Base-by-base conservation (phyloP, 805 yeast genomes). In the Ogataea minuta region DNA sequence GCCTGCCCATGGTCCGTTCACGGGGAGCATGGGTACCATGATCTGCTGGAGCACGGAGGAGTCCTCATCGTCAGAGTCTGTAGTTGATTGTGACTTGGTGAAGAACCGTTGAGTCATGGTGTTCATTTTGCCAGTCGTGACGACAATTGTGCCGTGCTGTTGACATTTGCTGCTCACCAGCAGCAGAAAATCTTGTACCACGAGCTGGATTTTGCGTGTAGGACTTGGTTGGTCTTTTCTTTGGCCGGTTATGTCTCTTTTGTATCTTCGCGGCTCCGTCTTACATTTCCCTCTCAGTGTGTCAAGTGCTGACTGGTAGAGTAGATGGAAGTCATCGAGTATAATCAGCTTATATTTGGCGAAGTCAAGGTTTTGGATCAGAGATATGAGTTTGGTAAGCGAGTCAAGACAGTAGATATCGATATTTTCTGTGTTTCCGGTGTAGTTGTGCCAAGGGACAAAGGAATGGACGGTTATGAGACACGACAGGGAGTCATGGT, bases 51-150 rank as follows among this genome's bases (percentile, higher is more conserved):
- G 44, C 9, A 59, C 49, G 19, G 39, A 52, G n/a, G 39, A 26
- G 11, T 34, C 31, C 15, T 16, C 39, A 8, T 37, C 48, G n/a
- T 37, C 44, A 7, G 26, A 12, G 11, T 23, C 17, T n/a, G 36
- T 13, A 11, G 17, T 14, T 3, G 36, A 26, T 16, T 30, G 43
- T 9, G 41, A 33, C 19, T 35, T 41, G n/a, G 48, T 29, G 31
- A 43, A 46, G 28, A 58, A 52, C 19, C 50, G 44, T 36, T 60
- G 64, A 13, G 43, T 53, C 14, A 52, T 44, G 13, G 48, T 49
- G 3, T 49, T 54, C 59, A 60, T 51, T 17, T 50, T 49, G 1
- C 65, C 65, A 1, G 55, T 46, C 3, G 64, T 58, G n/a, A 60
- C 36, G 11, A 56, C 23, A 4, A 53, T 34, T 4, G 43, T 30